These are phyloP conservation scores for Apophysomyces ossiformis DNA, from an alignment of 371 early-diverging fungal species.

Conservation along the genomic window DNA sequence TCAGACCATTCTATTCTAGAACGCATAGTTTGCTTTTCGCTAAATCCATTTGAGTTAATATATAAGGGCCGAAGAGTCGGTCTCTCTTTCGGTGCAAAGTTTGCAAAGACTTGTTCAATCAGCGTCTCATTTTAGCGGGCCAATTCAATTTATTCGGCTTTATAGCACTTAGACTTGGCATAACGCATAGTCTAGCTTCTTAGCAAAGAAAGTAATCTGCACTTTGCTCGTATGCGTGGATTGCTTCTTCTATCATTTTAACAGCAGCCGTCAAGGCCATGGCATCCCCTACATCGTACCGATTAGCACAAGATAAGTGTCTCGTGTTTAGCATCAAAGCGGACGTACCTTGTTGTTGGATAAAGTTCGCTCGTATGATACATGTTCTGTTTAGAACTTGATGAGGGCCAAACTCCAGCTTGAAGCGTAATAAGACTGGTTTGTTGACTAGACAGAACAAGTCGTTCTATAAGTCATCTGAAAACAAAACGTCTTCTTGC, in stretches of 20 bases:
- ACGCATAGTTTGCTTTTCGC: background rate
- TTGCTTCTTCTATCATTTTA: constrained; percentile 37
- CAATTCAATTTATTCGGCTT: too few species aligned
- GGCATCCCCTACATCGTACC: constrained; percentile 36
- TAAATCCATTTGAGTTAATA: too few species aligned
- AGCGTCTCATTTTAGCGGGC: too few species aligned
- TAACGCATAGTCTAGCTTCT: background rate
- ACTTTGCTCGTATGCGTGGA: constrained; percentile 47
- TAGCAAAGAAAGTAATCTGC: constrained; percentile 25
- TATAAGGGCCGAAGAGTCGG: too few species aligned
- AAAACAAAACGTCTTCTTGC: background rate
- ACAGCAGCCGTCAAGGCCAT: constrained; percentile 48
- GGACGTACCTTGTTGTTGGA: constrained; percentile 50
- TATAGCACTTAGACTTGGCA: background rate
- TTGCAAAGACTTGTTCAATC: too few species aligned
- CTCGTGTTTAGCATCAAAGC: background rate
- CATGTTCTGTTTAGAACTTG: constrained; percentile 19
- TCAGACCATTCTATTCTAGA: too few species aligned
- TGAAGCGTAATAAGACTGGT: constrained; percentile 38
- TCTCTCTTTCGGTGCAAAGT: too few species aligned
- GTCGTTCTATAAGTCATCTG: background rate
- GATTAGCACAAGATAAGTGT: background rate
- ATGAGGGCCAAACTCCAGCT: constrained; percentile 38
- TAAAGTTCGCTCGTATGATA: constrained; percentile 42
- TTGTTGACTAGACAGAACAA: constrained; percentile 28